phyloP scores from a whole-genome alignment of 495 filamentous ascomycete genomes.

The Trypethelium eluteriae region DNA sequence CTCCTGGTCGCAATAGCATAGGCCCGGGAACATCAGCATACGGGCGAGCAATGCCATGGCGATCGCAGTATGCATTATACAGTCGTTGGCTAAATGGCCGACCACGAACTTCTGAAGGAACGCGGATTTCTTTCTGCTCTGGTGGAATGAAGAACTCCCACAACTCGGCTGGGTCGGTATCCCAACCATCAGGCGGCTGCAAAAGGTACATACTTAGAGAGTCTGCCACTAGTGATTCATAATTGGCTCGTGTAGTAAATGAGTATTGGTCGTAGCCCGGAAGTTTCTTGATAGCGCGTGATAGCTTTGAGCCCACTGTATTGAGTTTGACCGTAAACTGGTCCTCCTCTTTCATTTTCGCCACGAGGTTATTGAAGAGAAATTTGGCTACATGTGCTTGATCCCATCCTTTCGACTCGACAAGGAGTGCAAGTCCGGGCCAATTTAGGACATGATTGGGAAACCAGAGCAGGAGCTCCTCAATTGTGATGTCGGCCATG shows the following conservation, averaged over 20 bases:
- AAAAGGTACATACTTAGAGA: not conserved
- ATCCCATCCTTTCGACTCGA: slow-evolving; percentile 7
- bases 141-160: slow-evolving; percentile 8
- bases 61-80: slow-evolving; percentile 7
- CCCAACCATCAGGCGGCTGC: not conserved
- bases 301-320: slow-evolving; percentile 4
- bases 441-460: slow-evolving; percentile 4
- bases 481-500: slow-evolving; percentile 4
- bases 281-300: not conserved
- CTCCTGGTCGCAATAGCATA: not conserved
- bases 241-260: not conserved
- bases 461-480: slow-evolving; percentile 8
- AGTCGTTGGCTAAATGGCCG: not conserved
- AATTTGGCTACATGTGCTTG: slow-evolving; percentile 1
- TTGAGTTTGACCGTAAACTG: slow-evolving; percentile 1
- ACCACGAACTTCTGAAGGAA: not conserved
- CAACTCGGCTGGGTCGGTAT: not conserved
- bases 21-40: slow-evolving; percentile 1
- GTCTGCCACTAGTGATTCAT: not conserved
- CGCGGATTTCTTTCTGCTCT: not conserved
- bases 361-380: slow-evolving; percentile 2
- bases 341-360: slow-evolving; percentile 1
- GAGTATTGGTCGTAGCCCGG: not conserved
- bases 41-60: not conserved
- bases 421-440: slow-evolving; percentile 1